Conservation (phyloP, 2,329 filamentous ascomycete species). For the Phyllosticta citrichinensis region DNA sequence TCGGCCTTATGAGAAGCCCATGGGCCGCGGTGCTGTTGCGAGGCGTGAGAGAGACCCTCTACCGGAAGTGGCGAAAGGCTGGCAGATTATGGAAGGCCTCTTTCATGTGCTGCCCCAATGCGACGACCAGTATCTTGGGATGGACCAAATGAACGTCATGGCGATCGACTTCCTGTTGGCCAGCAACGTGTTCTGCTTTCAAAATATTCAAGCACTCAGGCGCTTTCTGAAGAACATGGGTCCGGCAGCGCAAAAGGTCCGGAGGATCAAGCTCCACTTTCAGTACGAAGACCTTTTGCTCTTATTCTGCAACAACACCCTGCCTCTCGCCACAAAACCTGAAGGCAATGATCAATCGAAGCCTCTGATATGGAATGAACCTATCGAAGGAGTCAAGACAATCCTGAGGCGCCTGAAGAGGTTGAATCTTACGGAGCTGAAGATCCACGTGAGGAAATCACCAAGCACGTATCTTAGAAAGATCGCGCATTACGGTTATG, state of each 20-base stretch:
- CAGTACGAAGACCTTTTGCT: neutral
- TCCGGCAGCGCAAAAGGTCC: neutral
- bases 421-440: neutral
- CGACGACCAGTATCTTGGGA: neutral
- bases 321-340: neutral
- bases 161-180: neutral
- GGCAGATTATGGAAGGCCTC: neutral
- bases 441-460: neutral
- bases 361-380: neutral
- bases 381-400: neutral
- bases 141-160: neutral
- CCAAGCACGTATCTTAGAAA: neutral
- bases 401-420: neutral
- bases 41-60: neutral
- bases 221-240: neutral
- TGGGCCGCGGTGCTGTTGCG: neutral
- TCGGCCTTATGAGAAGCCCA: neutral
- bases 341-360: neutral
- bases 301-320: neutral
- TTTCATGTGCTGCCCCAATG: no score
- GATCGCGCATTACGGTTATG: neutral
- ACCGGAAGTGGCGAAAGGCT: neutral
- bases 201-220: neutral
- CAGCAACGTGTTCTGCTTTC: neutral
- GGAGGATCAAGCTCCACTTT: neutral